Evolutionary conservation across 1,284 basidiomycete genomes (phyloP).

Genomic region (Boletus sp.): DNA sequence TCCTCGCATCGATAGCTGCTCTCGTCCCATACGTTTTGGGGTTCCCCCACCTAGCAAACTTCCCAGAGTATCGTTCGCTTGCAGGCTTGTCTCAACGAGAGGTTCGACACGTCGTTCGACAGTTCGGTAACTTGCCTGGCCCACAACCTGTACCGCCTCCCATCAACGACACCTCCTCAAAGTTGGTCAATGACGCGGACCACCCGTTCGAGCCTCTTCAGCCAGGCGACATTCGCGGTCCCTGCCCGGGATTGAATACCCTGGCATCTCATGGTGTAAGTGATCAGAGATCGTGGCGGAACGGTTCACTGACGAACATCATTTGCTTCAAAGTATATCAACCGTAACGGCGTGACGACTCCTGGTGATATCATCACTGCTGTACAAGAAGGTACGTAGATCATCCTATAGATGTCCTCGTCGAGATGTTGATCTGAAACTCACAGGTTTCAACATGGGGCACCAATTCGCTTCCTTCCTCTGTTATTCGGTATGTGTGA

Average conservation of each 20-base stretch:
- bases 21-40: constrained; percentile 11
- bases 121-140: constrained; percentile 18
- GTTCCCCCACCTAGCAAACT: constrained; percentile 14
- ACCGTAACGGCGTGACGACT: neutral
- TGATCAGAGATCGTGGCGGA: neutral
- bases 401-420: no score
- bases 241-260: constrained; percentile 47
- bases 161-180: constrained; percentile 22
- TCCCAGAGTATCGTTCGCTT: constrained; percentile 23
- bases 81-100: constrained; percentile 17
- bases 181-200: constrained; percentile 20
- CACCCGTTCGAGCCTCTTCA: neutral
- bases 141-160: constrained; percentile 22
- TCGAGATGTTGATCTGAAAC: neutral
- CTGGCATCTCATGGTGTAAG: constrained; percentile 40
- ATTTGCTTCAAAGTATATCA: neutral
- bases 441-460: neutral
- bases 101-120: no score
- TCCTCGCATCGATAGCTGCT: neutral
- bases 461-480: constrained; percentile 1
- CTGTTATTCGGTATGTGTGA: neutral
- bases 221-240: constrained; percentile 35
- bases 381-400: neutral
- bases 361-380: neutral
- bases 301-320: neutral